Conservation (phyloP, 1,284 basidiomycete species). For the Bjerkandera adusta region DNA sequence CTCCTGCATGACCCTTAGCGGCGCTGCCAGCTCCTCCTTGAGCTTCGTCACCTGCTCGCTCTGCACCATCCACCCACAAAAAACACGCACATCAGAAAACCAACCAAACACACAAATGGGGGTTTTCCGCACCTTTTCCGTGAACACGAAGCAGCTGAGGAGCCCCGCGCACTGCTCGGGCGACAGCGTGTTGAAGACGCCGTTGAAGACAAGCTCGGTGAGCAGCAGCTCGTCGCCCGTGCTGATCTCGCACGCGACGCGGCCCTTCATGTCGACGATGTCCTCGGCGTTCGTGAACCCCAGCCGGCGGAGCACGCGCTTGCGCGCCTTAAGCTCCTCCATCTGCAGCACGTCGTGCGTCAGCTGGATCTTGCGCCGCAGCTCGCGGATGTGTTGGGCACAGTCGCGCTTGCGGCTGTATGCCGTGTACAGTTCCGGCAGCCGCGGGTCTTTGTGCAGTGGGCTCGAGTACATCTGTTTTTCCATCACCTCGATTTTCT, state of each 20-base stretch:
- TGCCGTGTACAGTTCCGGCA: constrained; percentile 77
- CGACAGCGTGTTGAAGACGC: constrained; percentile 86
- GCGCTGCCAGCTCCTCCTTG: constrained; percentile 90
- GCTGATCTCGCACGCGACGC: constrained; percentile 98
- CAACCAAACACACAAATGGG: constrained; percentile 6
- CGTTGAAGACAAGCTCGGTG: constrained; percentile 98
- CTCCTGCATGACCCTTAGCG: constrained; percentile 94
- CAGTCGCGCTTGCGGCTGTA: constrained; percentile 80
- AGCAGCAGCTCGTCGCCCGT: constrained; percentile 95
- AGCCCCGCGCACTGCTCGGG: constrained; percentile 94
- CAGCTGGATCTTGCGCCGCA: constrained; percentile 84
- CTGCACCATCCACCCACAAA: constrained; percentile 38
- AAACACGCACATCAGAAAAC: constrained; percentile 7
- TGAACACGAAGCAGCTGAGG: constrained; percentile 95
- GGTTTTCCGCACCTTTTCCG: constrained; percentile 94
- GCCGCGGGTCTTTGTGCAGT: constrained; percentile 71
- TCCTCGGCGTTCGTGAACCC: constrained; percentile 90
- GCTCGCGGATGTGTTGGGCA: constrained; percentile 66
- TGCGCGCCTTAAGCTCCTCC: constrained; percentile 95
- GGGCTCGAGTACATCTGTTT: constrained; percentile 75
- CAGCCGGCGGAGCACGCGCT: constrained; percentile 89
- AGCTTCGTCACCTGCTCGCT: constrained; percentile 87
- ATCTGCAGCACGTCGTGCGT: constrained; percentile 95
- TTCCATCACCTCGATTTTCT: constrained; percentile 93
- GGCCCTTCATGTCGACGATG: constrained; percentile 97